These are phyloP conservation scores for Lentinula boryana DNA, from an alignment of 768 basidiomycete genomes.

Conservation along the genomic window DNA sequence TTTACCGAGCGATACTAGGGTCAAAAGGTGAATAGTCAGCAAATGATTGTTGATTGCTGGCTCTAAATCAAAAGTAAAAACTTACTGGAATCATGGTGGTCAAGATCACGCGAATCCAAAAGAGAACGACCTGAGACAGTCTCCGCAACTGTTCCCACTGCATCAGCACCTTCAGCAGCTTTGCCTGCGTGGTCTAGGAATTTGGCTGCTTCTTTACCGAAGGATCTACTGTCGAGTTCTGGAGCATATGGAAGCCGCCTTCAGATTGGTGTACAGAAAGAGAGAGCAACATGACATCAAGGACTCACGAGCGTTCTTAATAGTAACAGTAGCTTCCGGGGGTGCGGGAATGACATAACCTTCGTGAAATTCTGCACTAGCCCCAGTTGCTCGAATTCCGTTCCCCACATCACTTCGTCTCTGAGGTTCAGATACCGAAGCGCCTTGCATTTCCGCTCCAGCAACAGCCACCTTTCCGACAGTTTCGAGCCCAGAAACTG, in stretches of 20 bases:
- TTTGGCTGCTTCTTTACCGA: neutral
- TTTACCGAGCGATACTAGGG: neutral
- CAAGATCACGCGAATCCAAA: neutral
- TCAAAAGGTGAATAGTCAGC: no score
- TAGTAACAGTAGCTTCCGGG: neutral
- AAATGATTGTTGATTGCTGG: neutral
- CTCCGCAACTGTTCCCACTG: neutral
- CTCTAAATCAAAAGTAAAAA: neutral
- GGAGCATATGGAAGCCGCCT: no score
- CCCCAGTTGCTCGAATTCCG: neutral
- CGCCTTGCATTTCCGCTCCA: neutral
- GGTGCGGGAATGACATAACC: neutral
- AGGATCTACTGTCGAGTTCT: neutral
- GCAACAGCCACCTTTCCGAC: neutral
- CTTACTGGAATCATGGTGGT: neutral
- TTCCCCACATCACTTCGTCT: neutral
- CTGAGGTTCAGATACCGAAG: neutral
- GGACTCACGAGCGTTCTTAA: no score
- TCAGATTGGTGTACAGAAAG: no score
- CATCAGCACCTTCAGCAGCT: neutral
- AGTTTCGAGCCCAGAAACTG: neutral
- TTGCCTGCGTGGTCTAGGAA: neutral
- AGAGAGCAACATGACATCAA: no score
- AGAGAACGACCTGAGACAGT: neutral
- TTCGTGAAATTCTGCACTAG: neutral